Conservation (phyloP, 208 protist genomes). For the Trypanosoma cruzi region DNA sequence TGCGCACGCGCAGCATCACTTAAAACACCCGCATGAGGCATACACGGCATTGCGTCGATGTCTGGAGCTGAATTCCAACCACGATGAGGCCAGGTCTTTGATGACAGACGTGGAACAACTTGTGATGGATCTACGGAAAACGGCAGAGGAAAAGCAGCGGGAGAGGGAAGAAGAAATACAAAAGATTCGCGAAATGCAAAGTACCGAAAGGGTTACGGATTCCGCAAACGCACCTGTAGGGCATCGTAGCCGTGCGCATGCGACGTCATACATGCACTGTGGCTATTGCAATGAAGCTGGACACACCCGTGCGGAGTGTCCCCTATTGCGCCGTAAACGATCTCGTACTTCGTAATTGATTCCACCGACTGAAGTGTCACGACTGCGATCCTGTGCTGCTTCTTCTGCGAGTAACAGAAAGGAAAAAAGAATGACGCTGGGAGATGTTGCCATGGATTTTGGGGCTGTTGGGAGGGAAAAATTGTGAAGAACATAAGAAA, state of each 20-base stretch:
- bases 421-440: not conserved
- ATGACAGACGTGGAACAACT: constrained; percentile 43
- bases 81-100: constrained; percentile 52
- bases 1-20: constrained; percentile 52
- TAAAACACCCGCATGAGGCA: constrained; percentile 47
- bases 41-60: constrained; percentile 54
- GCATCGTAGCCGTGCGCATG: constrained; percentile 39
- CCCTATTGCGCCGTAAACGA: constrained; percentile 67
- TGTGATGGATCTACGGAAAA: constrained; percentile 44
- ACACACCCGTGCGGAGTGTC: constrained; percentile 73
- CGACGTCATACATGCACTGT: constrained; percentile 73
- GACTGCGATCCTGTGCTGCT: not conserved
- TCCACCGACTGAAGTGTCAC: not conserved
- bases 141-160: constrained; percentile 46
- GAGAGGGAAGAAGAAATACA: constrained; percentile 37
- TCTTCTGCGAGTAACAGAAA: not conserved
- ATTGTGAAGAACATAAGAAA: too few relatives aligned
- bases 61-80: constrained; percentile 48
- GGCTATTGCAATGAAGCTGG: constrained; percentile 84
- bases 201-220: constrained; percentile 30
- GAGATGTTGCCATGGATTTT: too few relatives aligned
- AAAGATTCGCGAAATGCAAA: constrained; percentile 46
- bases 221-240: constrained; percentile 4
- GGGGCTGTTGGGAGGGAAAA: too few relatives aligned
- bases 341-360: constrained; percentile 27